Conservation (phyloP, 345 rosid genomes). For the Nephelium lappaceum region DNA sequence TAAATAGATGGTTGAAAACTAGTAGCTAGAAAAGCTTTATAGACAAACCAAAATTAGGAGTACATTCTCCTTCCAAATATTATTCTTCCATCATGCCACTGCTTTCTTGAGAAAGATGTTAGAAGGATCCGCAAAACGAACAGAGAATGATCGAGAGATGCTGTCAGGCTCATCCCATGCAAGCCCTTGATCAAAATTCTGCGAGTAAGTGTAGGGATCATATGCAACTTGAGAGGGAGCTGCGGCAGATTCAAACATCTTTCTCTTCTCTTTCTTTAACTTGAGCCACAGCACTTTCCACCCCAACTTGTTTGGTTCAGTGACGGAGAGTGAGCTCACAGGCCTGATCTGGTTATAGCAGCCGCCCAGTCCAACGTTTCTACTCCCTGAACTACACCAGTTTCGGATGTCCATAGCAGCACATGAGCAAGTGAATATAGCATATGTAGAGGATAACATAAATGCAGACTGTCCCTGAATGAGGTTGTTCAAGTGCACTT, state of each 20-base stretch:
- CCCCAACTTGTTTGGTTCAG: conserved; percentile 24
- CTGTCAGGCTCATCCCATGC: conserved; percentile 48
- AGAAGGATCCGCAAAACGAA: conserved; percentile 45
- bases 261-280: conserved; percentile 39
- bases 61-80: not conserved
- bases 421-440: not conserved
- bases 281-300: conserved; percentile 45
- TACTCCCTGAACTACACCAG: conserved; percentile 21
- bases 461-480: too few species aligned
- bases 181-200: conserved; percentile 56
- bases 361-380: not conserved
- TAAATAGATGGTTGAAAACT: too few species aligned
- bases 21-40: too few species aligned
- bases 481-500: not conserved
- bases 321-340: conserved; percentile 5
- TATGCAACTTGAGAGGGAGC: conserved; percentile 26
- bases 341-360: not conserved
- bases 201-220: conserved; percentile 38
- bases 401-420: conserved; percentile 28
- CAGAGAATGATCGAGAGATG: conserved; percentile 47
- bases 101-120: conserved; percentile 13
- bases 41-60: too few species aligned
- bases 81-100: not conserved
- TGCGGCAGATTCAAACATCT: conserved; percentile 23
- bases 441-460: not conserved